Conservation (phyloP, 768 basidiomycete species). For the Russula vinacea region DNA sequence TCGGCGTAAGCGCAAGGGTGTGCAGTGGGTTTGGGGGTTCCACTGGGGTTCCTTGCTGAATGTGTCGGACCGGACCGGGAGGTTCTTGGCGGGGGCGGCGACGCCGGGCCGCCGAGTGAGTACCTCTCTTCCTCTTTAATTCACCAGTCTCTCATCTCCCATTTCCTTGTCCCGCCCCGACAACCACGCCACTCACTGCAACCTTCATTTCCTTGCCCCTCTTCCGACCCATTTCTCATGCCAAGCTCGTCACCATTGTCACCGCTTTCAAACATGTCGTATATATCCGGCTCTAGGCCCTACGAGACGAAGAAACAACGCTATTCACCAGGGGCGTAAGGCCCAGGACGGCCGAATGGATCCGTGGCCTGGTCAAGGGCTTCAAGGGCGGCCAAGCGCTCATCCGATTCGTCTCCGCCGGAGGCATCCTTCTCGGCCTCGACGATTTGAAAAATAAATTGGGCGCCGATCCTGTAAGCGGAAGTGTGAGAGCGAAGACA, state of each 20-base stretch:
- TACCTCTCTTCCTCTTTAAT: conserved; percentile 50
- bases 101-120: conserved; percentile 35
- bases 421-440: conserved; percentile 62
- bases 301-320: conserved; percentile 38
- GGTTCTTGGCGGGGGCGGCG: neutral
- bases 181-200: conserved; percentile 57
- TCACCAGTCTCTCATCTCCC: conserved; percentile 54
- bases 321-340: conserved; percentile 26
- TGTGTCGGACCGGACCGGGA: neutral
- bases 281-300: conserved; percentile 49
- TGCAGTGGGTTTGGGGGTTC: no score
- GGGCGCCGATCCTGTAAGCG: conserved; percentile 34
- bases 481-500: conserved; percentile 41
- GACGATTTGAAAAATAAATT: conserved; percentile 47
- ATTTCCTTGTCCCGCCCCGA: conserved; percentile 51
- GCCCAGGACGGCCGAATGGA: conserved; percentile 44
- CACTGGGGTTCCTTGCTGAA: no score
- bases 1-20: no score
- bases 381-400: conserved; percentile 65
- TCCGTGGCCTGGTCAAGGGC: conserved; percentile 50
- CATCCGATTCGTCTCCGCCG: conserved; percentile 57
- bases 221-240: conserved; percentile 48
- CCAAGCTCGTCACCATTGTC: conserved; percentile 49
- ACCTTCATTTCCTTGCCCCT: conserved; percentile 54
- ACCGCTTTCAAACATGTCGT: conserved; percentile 59